Percentiles rank a stretch among this genome's conserved stretches.
Conservation (phyloP, 2,329 filamentous ascomycete species). For the Lojkania enalia region DNA sequence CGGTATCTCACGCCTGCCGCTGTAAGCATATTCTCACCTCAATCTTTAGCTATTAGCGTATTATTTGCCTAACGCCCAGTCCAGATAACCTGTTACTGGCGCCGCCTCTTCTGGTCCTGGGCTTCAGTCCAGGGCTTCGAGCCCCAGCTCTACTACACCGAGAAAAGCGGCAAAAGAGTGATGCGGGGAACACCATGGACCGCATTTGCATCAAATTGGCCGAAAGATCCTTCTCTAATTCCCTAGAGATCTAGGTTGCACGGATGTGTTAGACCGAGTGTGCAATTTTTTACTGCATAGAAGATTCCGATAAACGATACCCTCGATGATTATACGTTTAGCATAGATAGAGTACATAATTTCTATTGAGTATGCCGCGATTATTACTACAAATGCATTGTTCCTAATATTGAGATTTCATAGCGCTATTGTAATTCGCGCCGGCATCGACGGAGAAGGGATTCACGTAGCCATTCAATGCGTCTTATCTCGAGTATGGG, state of each 20-base stretch:
- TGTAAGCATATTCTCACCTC: conserved; percentile 19
- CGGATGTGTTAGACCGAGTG: no score
- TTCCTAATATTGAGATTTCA: no score
- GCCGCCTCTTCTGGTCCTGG: conserved; percentile 36
- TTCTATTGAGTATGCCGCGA: no score
- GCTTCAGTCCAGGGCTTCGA: conserved; percentile 36
- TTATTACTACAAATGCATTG: no score
- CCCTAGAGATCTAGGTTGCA: conserved; percentile 26
- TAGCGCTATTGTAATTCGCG: no score
- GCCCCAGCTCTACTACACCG: conserved; percentile 30
- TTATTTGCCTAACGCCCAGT: conserved; percentile 1
- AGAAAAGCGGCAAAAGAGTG: conserved; percentile 28
- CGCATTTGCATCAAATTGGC: conserved; percentile 41
- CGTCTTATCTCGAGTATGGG: no score
- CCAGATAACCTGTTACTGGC: conserved; percentile 40
- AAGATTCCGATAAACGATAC: no score
- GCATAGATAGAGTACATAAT: no score
- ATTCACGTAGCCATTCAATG: no score
- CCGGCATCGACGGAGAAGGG: no score
- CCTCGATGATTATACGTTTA: no score
- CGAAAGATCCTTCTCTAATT: conserved; percentile 33
- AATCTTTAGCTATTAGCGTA: neutral
- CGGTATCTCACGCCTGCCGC: conserved; percentile 38
- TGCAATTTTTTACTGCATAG: no score
- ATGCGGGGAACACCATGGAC: conserved; percentile 41